Evolutionary conservation across 345 rosid species (phyloP).

Genomic region (Capsella bursapastoris): DNA sequence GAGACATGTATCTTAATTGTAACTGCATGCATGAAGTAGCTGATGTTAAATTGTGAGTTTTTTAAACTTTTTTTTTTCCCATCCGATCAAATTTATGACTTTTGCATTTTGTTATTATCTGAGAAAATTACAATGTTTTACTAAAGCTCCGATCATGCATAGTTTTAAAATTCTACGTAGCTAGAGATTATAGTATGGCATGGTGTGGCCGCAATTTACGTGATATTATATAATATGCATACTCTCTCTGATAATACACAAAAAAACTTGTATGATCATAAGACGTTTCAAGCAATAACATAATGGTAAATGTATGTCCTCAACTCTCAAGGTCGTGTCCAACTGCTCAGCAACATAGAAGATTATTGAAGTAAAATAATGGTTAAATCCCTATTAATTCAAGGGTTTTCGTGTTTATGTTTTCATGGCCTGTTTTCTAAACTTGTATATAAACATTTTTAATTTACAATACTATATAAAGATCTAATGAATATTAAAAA

Average conservation of each 20-base stretch:
- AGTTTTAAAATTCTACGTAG: neutral
- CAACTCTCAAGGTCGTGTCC: neutral
- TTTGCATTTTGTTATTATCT: neutral
- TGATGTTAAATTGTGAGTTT: conserved; percentile 12
- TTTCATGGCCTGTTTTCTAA: neutral
- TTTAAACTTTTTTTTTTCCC: neutral
- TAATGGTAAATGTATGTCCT: neutral
- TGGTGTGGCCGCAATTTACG: neutral
- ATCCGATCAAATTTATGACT: neutral
- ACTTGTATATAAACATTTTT: neutral
- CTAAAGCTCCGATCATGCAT: neutral
- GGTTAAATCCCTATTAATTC: neutral
- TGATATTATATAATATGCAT: neutral
- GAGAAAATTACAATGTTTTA: neutral
- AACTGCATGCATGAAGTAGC: conserved; percentile 29
- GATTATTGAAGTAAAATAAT: neutral
- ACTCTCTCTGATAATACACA: neutral
- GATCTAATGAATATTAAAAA: neutral
- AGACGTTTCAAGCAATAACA: conserved; percentile 7
- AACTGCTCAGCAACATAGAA: neutral
- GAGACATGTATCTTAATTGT: conserved; percentile 26
- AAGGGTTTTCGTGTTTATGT: neutral
- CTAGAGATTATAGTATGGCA: neutral
- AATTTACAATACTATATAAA: neutral
- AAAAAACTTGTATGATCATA: neutral